Base-by-base conservation (phyloP, 1,284 basidiomycete genomes). In the Kwoniella shivajii region DNA sequence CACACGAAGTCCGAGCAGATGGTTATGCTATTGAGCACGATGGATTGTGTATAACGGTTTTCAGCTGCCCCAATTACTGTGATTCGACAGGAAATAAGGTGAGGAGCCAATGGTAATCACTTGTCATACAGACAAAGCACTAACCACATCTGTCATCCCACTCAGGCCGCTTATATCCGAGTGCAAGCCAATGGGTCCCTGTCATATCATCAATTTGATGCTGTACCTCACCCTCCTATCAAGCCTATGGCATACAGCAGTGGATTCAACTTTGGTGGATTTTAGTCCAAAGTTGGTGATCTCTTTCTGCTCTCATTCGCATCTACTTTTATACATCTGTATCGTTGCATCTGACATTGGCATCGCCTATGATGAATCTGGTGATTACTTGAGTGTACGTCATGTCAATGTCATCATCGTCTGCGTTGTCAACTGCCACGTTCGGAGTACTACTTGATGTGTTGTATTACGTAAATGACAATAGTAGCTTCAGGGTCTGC, bases 1-100 rank as follows among this genome's bases (percentile, higher is more conserved):
- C 90, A 66, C 96, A 99, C 77, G 96, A 99, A 84, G 95, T 99
- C 42, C 86, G 96, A 56, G 91, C 95, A 82, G 81, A 79, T 13
- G 83, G 83, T 0, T 84, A 83, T 67, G 80, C 81, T 36, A 79
- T 84, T 58, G 83, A 84, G 68, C 83, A 84, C 66, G 87, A 75
- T 57, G 78, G 78, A 13, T 50, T 79, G 55, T 79, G 78, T 56
- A 77, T 79, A 53, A 79, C 78, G 10, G 76, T 76, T 6, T 79
- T 79, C 57, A 73, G 69, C 44, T 77, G 76, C 60, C 77, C 77
- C 14, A 78, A 78, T 57, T 78, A 78, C 60, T 78, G 77, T 53
- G 77, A 78, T 59, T 68, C 69, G 31, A 76, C 73, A 6, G 80
- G 80, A 39, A 82, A 82, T 73, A 69, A 78, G 68, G 79, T 67